These are phyloP conservation scores for Colletotrichum truncatum DNA, from an alignment of 2,329 filamentous ascomycete genomes.

Conservation along the genomic window DNA sequence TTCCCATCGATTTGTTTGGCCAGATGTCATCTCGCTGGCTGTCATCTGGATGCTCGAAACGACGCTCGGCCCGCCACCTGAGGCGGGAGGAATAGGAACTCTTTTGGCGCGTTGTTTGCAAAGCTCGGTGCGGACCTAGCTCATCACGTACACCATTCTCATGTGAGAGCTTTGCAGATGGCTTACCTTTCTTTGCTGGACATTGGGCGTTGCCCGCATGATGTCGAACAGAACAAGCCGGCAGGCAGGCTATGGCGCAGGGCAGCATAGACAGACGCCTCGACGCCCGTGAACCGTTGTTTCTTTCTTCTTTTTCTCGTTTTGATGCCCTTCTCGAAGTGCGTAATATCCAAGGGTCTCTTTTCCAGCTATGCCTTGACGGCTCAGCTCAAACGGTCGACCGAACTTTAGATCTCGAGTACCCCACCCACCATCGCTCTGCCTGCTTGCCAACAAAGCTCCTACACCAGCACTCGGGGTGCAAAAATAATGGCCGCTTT, in stretches of 20 bases:
- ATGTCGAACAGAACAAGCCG: neutral
- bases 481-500: neutral
- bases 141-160: neutral
- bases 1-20: neutral
- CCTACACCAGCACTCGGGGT: too few relatives aligned
- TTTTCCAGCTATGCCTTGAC: neutral
- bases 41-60: neutral
- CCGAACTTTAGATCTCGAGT: constrained; percentile 15
- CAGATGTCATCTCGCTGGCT: too few relatives aligned
- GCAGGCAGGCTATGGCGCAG: neutral
- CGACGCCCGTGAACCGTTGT: neutral
- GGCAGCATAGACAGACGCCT: neutral
- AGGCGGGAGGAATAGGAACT: neutral
- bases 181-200: neutral
- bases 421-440: too few relatives aligned
- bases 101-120: too few relatives aligned
- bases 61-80: neutral
- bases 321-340: neutral
- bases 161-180: neutral
- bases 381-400: constrained; percentile 13
- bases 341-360: too few relatives aligned
- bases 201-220: neutral
- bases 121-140: too few relatives aligned
- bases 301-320: neutral
- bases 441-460: too few relatives aligned